phyloP scores from a whole-genome alignment of 169 alveolate genomes.

The Ichthyophthirius multifiliis region DNA sequence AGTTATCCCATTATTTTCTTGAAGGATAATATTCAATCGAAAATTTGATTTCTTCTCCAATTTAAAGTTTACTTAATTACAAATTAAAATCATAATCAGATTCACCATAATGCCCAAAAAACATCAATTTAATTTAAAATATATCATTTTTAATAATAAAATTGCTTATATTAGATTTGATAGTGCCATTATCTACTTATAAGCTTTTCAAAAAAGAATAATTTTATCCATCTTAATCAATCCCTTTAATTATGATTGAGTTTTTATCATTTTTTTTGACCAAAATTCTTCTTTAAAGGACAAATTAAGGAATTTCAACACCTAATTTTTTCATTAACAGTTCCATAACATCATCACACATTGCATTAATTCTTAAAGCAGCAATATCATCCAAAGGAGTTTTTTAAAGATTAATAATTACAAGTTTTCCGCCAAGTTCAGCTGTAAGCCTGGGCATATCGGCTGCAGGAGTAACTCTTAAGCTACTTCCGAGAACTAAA shows the following conservation, averaged over 20 bases:
- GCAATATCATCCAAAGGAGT: constrained; percentile 68
- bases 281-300: constrained; percentile 36
- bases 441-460: constrained; percentile 64
- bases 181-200: no score
- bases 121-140: no score
- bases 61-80: no score
- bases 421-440: constrained; percentile 55
- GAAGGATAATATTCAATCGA: no score
- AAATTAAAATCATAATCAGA: no score
- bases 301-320: constrained; percentile 52
- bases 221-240: not conserved
- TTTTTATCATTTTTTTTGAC: not conserved
- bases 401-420: constrained; percentile 64
- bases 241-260: not conserved
- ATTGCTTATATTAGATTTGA: no score
- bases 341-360: constrained; percentile 69
- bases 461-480: constrained; percentile 86
- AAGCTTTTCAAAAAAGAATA: no score
- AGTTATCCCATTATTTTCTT: no score
- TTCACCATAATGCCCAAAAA: no score
- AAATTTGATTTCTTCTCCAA: no score
- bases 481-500: constrained; percentile 70
- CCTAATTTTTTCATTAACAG: constrained; percentile 48
- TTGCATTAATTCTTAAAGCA: constrained; percentile 49
- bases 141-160: no score